These are phyloP conservation scores for Lactarius sp. DNA, from an alignment of 768 basidiomycete species.

Conservation along the genomic window DNA sequence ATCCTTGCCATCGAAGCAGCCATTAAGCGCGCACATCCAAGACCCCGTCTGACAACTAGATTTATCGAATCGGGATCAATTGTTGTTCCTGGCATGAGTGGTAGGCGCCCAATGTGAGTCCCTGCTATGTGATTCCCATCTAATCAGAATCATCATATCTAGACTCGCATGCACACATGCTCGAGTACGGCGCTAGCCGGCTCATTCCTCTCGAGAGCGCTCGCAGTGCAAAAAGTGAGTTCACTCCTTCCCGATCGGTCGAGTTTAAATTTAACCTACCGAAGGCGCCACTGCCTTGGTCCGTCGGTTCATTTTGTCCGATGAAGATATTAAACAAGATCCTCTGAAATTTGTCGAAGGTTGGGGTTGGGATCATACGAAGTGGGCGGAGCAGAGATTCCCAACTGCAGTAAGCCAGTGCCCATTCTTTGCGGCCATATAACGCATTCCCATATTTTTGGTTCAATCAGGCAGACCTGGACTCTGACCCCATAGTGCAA, in stretches of 20 bases:
- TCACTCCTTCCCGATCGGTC: not conserved
- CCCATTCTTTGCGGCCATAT: not conserved
- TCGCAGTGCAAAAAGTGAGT: conserved; percentile 49
- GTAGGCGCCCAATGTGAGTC: conserved; percentile 37
- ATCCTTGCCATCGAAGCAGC: conserved; percentile 25
- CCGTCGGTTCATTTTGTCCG: conserved; percentile 52
- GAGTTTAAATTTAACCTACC: conserved; percentile 8
- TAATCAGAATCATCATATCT: conserved; percentile 20
- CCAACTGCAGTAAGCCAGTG: conserved; percentile 58
- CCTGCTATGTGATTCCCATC: conserved; percentile 17
- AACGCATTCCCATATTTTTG: not conserved
- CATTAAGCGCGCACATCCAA: conserved; percentile 26
- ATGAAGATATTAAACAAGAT: conserved; percentile 53
- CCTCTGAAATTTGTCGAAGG: conserved; percentile 64
- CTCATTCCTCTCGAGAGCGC: conserved; percentile 63
- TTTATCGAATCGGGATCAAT: conserved; percentile 53
- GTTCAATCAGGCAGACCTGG: conserved; percentile 56
- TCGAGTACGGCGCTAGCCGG: conserved; percentile 69
- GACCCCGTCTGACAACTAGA: conserved; percentile 38
- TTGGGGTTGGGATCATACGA: conserved; percentile 90
- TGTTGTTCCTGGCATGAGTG: conserved; percentile 67
- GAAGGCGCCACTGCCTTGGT: conserved; percentile 62
- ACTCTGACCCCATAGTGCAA: conserved; percentile 59
- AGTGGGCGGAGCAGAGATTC: conserved; percentile 56
- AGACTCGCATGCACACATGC: conserved; percentile 78